phyloP scores from a whole-genome alignment of 2,329 filamentous ascomycete genomes.

The Trichoderma pleuroti region DNA sequence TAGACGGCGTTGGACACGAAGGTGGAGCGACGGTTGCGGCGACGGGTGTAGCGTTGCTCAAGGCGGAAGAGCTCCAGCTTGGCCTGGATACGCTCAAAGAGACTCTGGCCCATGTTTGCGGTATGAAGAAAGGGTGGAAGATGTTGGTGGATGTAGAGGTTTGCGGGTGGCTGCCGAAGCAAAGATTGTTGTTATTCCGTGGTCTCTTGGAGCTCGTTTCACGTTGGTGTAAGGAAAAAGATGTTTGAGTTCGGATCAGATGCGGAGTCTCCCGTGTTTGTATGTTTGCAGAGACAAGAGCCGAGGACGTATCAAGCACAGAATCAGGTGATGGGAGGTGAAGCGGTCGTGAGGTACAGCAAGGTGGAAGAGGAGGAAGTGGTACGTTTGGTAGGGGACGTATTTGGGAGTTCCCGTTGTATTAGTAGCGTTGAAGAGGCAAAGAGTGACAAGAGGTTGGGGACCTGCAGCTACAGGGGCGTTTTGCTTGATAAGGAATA shows the following conservation, averaged over 20 bases:
- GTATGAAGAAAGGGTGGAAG: not conserved
- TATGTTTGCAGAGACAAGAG: not conserved
- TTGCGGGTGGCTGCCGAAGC: not conserved
- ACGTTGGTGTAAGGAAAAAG: not conserved
- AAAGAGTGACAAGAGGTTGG: conserved; percentile 18
- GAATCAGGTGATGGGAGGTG: conserved; percentile 1
- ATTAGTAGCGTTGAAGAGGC: conserved; percentile 13
- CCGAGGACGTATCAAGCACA: not conserved
- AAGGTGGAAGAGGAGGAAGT: not conserved
- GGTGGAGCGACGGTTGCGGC: conserved; percentile 79
- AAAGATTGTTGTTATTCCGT: not conserved
- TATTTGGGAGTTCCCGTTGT: not conserved
- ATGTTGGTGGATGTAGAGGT: not conserved
- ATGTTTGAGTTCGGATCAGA: not conserved
- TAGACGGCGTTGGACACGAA: conserved; percentile 88
- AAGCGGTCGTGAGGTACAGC: not conserved
- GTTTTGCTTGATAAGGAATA: not conserved
- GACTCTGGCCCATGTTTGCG: conserved; percentile 45
- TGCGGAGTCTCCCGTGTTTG: not conserved
- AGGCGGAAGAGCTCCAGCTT: conserved; percentile 89
- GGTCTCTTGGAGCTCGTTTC: conserved; percentile 2
- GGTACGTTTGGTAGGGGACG: conserved; percentile 5
- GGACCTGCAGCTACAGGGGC: conserved; percentile 17
- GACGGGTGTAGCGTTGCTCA: conserved; percentile 90
- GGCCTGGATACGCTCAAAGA: conserved; percentile 59